These are phyloP conservation scores for Quercus wislizeni DNA, from an alignment of 306 rosid species.

Conservation along the genomic window DNA sequence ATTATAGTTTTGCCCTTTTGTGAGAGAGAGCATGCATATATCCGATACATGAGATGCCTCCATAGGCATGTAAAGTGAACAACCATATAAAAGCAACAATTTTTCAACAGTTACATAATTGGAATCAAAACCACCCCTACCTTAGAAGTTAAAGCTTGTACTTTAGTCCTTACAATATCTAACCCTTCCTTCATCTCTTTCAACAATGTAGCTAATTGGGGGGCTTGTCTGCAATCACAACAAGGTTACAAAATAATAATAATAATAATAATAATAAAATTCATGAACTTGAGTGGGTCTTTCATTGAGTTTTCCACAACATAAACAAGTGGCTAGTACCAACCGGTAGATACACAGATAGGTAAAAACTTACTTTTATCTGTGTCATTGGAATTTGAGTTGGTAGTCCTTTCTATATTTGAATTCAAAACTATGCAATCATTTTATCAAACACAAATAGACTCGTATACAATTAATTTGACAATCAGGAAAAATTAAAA, in stretches of 20 bases:
- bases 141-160: conserved; percentile 66
- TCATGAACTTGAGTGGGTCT: neutral
- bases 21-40: too few relatives aligned
- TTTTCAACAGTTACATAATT: neutral
- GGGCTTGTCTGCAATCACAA: conserved; percentile 39
- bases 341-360: neutral
- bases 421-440: neutral
- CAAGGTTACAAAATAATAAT: neutral
- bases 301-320: neutral
- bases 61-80: neutral
- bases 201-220: conserved; percentile 57
- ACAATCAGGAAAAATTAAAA: too few relatives aligned
- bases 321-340: neutral
- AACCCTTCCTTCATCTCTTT: conserved; percentile 88
- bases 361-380: neutral
- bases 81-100: neutral
- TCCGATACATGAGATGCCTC: too few relatives aligned
- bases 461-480: too few relatives aligned
- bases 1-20: too few relatives aligned
- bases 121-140: conserved; percentile 20
- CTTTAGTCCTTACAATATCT: conserved; percentile 53
- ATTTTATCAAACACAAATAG: neutral
- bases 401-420: neutral
- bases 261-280: neutral
- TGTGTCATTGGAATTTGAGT: neutral